Percentiles rank a stretch among this genome's conserved stretches.
phyloP scores from a whole-genome alignment of 73 alveolate genomes.

The Paramecium primaurelia region DNA sequence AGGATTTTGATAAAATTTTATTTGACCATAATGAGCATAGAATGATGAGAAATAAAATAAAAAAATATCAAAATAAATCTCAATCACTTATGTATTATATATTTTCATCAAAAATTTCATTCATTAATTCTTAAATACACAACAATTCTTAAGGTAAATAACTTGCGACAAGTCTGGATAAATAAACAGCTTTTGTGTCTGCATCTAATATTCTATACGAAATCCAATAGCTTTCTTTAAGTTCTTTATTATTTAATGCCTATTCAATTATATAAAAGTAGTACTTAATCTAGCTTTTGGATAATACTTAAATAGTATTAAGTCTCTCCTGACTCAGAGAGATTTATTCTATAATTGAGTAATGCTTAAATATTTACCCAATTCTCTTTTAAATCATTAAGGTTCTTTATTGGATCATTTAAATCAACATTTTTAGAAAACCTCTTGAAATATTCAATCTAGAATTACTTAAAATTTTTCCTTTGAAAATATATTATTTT shows the following conservation, averaged over 20 bases:
- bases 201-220: conserved; percentile 36
- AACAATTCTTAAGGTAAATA: neutral
- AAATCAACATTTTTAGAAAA: neutral
- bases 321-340: neutral
- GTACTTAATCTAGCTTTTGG: conserved; percentile 10
- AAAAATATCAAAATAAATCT: neutral
- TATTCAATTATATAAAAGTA: neutral
- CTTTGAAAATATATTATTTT: conserved; percentile 5
- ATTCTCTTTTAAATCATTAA: neutral
- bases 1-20: no score
- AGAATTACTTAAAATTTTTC: neutral
- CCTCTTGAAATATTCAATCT: neutral
- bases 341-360: neutral
- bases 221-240: conserved; percentile 1
- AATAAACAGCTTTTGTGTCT: conserved; percentile 26
- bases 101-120: conserved; percentile 15
- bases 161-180: neutral
- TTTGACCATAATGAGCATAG: neutral
- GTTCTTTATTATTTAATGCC: neutral
- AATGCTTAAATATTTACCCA: neutral
- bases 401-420: conserved; percentile 4
- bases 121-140: neutral
- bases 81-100: neutral
- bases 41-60: neutral
- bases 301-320: neutral